Conservation (phyloP, 2,329 filamentous ascomycete genomes). For the Alternaria atra region DNA sequence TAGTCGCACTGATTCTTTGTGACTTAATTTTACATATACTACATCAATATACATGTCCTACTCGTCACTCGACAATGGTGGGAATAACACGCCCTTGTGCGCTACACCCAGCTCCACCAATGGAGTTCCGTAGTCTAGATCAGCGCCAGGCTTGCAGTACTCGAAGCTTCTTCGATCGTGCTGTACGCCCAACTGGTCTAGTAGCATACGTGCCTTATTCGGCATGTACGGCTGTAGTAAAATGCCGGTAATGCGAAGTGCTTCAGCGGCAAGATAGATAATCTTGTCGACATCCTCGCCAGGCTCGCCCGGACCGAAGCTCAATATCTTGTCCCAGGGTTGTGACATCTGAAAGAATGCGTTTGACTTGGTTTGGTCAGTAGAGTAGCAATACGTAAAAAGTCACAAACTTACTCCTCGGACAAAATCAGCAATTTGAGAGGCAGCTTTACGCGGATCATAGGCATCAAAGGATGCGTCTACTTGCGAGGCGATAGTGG, state of each 20-base stretch:
- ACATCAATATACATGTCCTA: constrained; percentile 13
- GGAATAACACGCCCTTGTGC: constrained; percentile 62
- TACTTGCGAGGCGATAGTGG: constrained; percentile 28
- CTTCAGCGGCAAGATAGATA: constrained; percentile 78
- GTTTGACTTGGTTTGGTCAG: constrained; percentile 64
- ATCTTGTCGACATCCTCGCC: constrained; percentile 52
- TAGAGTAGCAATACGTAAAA: not conserved
- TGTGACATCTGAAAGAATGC: constrained; percentile 69
- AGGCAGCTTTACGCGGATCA: constrained; percentile 41
- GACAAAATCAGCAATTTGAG: constrained; percentile 39
- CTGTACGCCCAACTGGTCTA: constrained; percentile 80
- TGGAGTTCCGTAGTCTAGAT: constrained; percentile 73
- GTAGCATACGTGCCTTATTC: constrained; percentile 72
- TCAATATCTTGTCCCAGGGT: constrained; percentile 72
- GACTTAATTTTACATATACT: constrained; percentile 10
- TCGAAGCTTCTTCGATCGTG: constrained; percentile 68
- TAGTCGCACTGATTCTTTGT: not conserved
- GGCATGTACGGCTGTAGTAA: constrained; percentile 93
- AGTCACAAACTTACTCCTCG: constrained; percentile 33
- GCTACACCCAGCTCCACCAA: constrained; percentile 53
- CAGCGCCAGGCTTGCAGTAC: constrained; percentile 69
- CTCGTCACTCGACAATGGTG: constrained; percentile 45
- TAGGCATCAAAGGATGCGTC: constrained; percentile 35
- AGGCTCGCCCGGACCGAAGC: constrained; percentile 36
- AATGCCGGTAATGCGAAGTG: constrained; percentile 81